These are phyloP conservation scores for Pyrenochaeta sp. DNA, from an alignment of 2,329 filamentous ascomycete species.

Conservation along the genomic window DNA sequence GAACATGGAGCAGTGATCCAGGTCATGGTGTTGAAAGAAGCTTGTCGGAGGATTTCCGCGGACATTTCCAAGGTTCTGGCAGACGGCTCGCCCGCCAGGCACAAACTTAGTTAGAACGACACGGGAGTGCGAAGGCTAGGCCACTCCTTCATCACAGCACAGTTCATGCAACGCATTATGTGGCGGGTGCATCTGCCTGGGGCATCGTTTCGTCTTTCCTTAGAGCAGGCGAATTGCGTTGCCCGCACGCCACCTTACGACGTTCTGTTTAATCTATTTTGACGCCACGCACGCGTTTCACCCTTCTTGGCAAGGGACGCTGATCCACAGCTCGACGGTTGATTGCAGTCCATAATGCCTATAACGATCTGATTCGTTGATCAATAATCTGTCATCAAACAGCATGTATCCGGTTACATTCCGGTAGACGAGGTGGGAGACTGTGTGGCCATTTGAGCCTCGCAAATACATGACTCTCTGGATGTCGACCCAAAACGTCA, in stretches of 20 bases:
- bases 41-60: conserved; percentile 15
- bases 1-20: neutral
- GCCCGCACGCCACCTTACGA: conserved; percentile 8
- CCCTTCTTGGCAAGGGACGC: conserved; percentile 14
- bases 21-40: conserved; percentile 25
- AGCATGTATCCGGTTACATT: neutral
- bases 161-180: neutral
- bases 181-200: neutral
- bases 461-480: neutral
- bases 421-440: neutral
- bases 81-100: conserved; percentile 7
- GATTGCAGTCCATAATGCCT: neutral
- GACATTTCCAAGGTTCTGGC: conserved; percentile 1
- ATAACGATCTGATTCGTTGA: conserved; percentile 6
- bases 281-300: conserved; percentile 26
- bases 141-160: conserved; percentile 2
- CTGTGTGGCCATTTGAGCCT: neutral
- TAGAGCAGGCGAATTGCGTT: conserved; percentile 13
- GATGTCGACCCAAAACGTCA: neutral
- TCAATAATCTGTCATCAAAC: conserved; percentile 1
- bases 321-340: conserved; percentile 6
- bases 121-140: conserved; percentile 5
- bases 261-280: conserved; percentile 19
- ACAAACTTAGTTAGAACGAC: conserved; percentile 6
- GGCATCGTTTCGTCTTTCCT: conserved; percentile 15